These are phyloP conservation scores for Amphibolis antarctica DNA, from an alignment of 106 monocot genomes.

Conservation along the genomic window DNA sequence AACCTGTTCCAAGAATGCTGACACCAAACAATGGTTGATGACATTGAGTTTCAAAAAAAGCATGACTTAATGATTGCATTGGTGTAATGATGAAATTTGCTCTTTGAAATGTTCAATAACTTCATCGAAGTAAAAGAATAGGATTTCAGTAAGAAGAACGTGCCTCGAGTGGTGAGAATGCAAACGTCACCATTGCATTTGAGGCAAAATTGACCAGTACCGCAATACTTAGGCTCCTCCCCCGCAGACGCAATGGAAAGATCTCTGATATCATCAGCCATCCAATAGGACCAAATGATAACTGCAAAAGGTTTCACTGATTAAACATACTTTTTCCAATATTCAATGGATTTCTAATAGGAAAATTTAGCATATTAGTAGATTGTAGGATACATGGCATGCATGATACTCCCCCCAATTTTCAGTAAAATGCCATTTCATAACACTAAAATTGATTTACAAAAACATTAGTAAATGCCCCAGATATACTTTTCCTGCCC, in stretches of 20 bases:
- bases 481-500: no score
- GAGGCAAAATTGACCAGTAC: slow-evolving; percentile 87
- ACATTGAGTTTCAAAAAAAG: no score
- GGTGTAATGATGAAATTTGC: no score
- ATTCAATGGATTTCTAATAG: neutral
- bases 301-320: slow-evolving; percentile 39
- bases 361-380: neutral
- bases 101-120: neutral
- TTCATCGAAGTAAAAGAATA: neutral
- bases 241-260: slow-evolving; percentile 74
- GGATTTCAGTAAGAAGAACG: neutral
- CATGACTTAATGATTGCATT: no score
- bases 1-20: no score
- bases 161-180: slow-evolving; percentile 95
- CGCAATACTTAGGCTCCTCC: slow-evolving; percentile 79
- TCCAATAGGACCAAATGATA: slow-evolving; percentile 96
- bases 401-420: no score
- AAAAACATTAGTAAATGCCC: no score
- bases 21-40: no score
- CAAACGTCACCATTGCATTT: slow-evolving; percentile 94
- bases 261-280: slow-evolving; percentile 99
- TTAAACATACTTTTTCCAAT: neutral
- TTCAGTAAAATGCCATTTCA: no score
- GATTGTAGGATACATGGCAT: no score
- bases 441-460: no score